Conservation (phyloP, 495 filamentous ascomycete species). For the Penicillium subrubescens region DNA sequence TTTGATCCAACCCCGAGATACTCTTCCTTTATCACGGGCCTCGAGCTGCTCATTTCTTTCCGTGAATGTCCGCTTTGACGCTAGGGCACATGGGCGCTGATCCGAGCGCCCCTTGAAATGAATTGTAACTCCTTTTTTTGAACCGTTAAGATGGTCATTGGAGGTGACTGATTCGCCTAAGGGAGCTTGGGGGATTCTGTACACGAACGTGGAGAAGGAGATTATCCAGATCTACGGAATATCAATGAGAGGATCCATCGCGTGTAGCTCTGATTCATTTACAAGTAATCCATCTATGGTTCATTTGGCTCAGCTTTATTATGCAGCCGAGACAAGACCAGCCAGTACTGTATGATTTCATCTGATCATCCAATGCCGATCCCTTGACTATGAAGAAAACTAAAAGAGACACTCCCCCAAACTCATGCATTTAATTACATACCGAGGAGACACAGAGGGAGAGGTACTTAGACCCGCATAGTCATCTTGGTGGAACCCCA, state of each 20-base stretch:
- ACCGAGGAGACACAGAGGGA: conserved; percentile 18
- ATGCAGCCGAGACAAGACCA: background rate
- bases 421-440: conserved; percentile 15
- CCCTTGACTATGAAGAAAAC: conserved; percentile 18
- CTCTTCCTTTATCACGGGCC: background rate
- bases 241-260: background rate
- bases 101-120: conserved; percentile 21
- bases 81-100: conserved; percentile 19
- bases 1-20: background rate
- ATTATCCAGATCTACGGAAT: background rate
- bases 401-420: background rate
- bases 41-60: background rate
- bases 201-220: background rate
- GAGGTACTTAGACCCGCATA: conserved; percentile 27
- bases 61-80: conserved; percentile 6
- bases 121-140: background rate
- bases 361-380: conserved; percentile 24
- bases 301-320: background rate
- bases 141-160: background rate
- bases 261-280: background rate
- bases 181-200: background rate
- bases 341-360: conserved; percentile 19
- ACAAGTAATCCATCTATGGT: background rate
- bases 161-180: background rate
- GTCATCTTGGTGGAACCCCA: conserved; percentile 17